Evolutionary conservation across 768 basidiomycete genomes (phyloP).

Genomic region (Dacryopinax primogenitus): DNA sequence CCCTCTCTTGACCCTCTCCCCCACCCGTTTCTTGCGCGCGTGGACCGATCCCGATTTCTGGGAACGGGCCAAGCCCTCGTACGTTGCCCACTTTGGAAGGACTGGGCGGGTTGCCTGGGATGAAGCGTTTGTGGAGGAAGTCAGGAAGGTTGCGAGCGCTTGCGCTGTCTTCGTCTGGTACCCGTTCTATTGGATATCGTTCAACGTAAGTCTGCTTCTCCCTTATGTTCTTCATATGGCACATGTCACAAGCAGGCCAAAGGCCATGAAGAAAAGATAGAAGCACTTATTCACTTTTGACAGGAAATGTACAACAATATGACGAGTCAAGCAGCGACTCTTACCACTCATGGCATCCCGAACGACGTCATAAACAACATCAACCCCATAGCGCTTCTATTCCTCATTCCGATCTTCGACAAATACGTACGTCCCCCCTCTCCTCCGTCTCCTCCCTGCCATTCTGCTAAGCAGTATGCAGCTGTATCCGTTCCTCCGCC

Average conservation of each 20-base stretch:
- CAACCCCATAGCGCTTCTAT: slow-evolving; percentile 22
- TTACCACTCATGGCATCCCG: slow-evolving; percentile 22
- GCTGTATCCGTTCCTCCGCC: slow-evolving; percentile 22
- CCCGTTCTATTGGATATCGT: slow-evolving; percentile 20
- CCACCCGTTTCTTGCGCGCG: neutral
- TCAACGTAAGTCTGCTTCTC: slow-evolving; percentile 7
- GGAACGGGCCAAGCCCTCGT: slow-evolving; percentile 19
- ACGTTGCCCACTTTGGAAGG: slow-evolving; percentile 14
- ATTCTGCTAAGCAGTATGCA: neutral
- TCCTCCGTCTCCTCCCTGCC: neutral
- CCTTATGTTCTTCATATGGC: too few relatives aligned
- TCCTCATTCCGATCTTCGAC: slow-evolving; percentile 24
- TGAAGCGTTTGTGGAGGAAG: slow-evolving; percentile 23
- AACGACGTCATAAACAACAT: slow-evolving; percentile 26
- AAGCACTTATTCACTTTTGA: too few relatives aligned
- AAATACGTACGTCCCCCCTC: slow-evolving; percentile 5
- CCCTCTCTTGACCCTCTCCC: neutral
- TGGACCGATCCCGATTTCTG: slow-evolving; percentile 14
- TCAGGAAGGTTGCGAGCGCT: slow-evolving; percentile 23
- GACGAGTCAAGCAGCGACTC: slow-evolving; percentile 24
- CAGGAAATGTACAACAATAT: slow-evolving; percentile 23
- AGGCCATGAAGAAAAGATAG: too few relatives aligned
- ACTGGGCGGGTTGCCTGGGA: slow-evolving; percentile 23
- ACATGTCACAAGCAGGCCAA: too few relatives aligned
- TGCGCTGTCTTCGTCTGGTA: slow-evolving; percentile 24